Base-by-base conservation (phyloP, 1,284 basidiomycete species). In the Erythrobasidium hasegawianum region DNA sequence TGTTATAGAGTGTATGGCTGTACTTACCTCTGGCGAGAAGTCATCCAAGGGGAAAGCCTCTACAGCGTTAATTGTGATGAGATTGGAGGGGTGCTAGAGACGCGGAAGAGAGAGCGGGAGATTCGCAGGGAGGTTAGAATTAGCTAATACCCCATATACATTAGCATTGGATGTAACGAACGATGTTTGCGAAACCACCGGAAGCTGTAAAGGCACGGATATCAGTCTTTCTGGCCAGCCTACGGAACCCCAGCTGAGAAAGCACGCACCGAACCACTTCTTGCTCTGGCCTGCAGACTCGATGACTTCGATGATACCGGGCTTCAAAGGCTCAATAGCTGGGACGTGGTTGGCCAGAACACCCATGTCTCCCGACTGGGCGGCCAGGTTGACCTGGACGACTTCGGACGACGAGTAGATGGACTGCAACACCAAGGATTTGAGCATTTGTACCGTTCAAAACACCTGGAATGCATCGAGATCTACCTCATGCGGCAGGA, bases 291-390 rank as follows among this genome's bases (percentile, higher is more conserved):
- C 86, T 64, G 81, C 82, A 20, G 85, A 81, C 81, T 95, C 92
- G 71, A 96, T 85, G 71, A 97, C 88, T 80, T 97, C 93, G 66
- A 97, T 82, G 69, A 97, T 83, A 78, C 93, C 94, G 55, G 94
- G 87, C 77, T 90, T 88, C 67, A 97, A 83, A 59, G 93, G 84
- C 80, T 97, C 93, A 70, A 97, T 88, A 33, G 90, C 88, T 50
- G 93, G 87, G 68, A 96, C 92, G 81, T 97, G 93, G 83, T 94
- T 94, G 74, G 94, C 90, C 71, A 97, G 86, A 76, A 97, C 89
- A 83, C 94, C 93, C 92, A 97, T 96, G 79, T 96, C 93, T 79
- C 93, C 94, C n/a, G 90, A 87, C 66, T 87, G 88, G 57, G 92
- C 94, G 52, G 92, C 81, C 73, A 96, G 82, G 81, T 95, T 96